Evolutionary conservation across 306 rosid genomes (phyloP).

Genomic region (Lupinus albus): DNA sequence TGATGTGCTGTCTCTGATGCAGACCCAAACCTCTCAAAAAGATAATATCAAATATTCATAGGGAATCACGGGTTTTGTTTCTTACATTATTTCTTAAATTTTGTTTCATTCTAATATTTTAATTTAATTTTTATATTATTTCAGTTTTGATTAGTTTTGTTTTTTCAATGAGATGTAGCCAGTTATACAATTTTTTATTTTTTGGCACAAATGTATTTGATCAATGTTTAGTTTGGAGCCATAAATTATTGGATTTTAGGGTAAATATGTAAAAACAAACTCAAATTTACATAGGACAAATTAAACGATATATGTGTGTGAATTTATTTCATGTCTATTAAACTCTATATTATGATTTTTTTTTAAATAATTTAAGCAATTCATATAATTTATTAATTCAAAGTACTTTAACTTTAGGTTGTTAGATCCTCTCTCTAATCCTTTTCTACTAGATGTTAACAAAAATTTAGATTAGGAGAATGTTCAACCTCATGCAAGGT

Average conservation of each 20-base stretch:
- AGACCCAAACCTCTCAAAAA: constrained; percentile 43
- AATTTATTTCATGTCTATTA: not conserved
- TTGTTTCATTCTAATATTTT: constrained; percentile 35
- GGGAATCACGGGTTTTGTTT: constrained; percentile 79
- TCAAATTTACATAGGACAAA: not conserved
- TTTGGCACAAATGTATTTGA: not conserved
- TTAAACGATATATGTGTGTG: not conserved
- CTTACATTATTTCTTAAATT: constrained; percentile 36
- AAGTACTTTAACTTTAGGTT: not conserved
- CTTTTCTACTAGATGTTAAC: too few relatives aligned
- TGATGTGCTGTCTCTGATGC: constrained; percentile 64
- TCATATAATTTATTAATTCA: not conserved
- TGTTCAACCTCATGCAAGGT: too few relatives aligned
- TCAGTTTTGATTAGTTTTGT: not conserved
- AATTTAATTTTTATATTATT: constrained; percentile 27
- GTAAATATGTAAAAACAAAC: not conserved
- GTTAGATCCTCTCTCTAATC: not conserved
- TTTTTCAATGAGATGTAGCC: constrained; percentile 29
- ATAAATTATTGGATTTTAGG: not conserved
- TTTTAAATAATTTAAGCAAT: not conserved
- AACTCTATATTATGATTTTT: not conserved
- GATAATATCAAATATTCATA: constrained; percentile 48
- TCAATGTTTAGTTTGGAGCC: too few relatives aligned
- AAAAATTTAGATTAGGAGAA: too few relatives aligned
- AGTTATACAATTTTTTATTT: constrained; percentile 12